Base-by-base conservation (phyloP, 495 filamentous ascomycete genomes). In the Xylaria grammica region DNA sequence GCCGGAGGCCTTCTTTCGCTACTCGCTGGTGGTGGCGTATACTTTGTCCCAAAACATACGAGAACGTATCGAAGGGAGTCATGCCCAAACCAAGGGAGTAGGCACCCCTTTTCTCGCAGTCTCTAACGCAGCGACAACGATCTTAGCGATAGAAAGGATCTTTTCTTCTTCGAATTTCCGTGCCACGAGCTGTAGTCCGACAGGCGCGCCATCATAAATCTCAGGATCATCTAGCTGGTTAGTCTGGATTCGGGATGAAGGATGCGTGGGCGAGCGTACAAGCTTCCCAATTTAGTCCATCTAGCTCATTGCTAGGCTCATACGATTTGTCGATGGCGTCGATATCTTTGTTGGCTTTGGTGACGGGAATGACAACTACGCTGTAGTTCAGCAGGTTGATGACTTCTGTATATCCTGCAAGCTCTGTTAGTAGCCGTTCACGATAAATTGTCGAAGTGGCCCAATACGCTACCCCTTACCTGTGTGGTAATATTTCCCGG, bases 141-240 rank as follows among this genome's bases (percentile, higher is more conserved):
- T 53, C 34, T 66, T 65, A 5, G 67, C 66, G 42, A 60, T 60
- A 0, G 56, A 22, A 26, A 60, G 56, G 26, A 79, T 73, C 67
- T 78, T 80, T 67, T 85, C 83, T 60, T 85, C 83, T 65, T 78
- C 79, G 54, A 83, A 72, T 44, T 77, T 73, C 15, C 82, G 60
- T 0, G 74, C 79, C 24, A 84, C 79, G 59, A 82, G 69, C 68
- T 84, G 82, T n/a, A 85, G 66, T 0, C 74, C 78, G 13, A 83
- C 80, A 0, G 81, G 81, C 1, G 73, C 79, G 5, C 80, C 81
- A 60, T 84, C 68, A 50, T 83, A 83, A 9, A 74, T 73, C 50
- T 81, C 81, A 0, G 82, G 72, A 48, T 84, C 81, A 73, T 80
- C 68, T 77, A 27, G 20, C 19, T 1, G n/a, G 10, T 72, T 34